These are phyloP conservation scores for Chloranthus sessilifolius DNA, from an alignment of 164 flowering plant species.

Conservation along the genomic window DNA sequence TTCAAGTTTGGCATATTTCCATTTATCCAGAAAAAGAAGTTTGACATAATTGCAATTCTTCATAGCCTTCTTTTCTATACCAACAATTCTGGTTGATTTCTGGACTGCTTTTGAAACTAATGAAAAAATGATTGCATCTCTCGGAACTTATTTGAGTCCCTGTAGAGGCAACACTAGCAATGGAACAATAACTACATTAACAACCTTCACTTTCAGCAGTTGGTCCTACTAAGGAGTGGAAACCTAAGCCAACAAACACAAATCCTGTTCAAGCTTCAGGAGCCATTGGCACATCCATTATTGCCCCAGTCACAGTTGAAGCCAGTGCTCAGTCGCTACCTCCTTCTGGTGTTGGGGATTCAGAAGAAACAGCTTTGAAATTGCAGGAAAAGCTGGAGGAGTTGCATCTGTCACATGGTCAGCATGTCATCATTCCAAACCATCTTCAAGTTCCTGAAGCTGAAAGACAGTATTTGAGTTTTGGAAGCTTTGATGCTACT, in stretches of 20 bases:
- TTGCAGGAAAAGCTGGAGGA: constrained; percentile 57
- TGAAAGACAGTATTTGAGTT: constrained; percentile 63
- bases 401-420: constrained; percentile 41
- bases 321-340: constrained; percentile 21
- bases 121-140: background rate
- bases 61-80: too few species aligned
- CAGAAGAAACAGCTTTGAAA: constrained; percentile 36
- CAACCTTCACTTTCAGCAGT: constrained; percentile 20
- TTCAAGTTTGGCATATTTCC: too few species aligned
- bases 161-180: background rate
- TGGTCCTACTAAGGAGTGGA: constrained; percentile 80
- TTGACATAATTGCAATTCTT: too few species aligned
- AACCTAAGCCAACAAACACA: constrained; percentile 52
- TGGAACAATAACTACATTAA: background rate
- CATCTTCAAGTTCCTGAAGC: constrained; percentile 89
- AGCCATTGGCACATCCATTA: constrained; percentile 32
- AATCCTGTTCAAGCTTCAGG: constrained; percentile 36
- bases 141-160: background rate
- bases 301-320: constrained; percentile 28
- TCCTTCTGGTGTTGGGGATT: constrained; percentile 18
- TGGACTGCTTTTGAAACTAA: too few species aligned
- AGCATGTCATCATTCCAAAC: constrained; percentile 77
- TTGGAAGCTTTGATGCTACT: constrained; percentile 83
- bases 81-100: too few species aligned
- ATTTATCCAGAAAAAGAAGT: too few species aligned